Percentiles rank a stretch among this genome's conserved stretches.
phyloP scores from a whole-genome alignment of 2,329 filamentous ascomycete species.

The Ophiosphaerella korrae region DNA sequence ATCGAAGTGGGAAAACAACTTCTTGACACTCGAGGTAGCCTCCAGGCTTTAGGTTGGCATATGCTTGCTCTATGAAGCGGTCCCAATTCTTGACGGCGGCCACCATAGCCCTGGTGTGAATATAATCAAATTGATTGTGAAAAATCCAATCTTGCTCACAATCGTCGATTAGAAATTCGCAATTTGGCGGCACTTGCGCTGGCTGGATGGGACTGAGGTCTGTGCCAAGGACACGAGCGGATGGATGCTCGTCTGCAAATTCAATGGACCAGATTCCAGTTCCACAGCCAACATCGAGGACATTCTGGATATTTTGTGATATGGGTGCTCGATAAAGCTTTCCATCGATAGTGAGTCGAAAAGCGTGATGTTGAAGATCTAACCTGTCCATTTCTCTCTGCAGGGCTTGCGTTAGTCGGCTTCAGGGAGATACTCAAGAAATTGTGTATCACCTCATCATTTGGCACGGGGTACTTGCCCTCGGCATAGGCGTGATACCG shows the following conservation, averaged over 20 bases:
- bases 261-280: conserved; percentile 43
- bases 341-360: conserved; percentile 40
- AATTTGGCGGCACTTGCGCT: conserved; percentile 38
- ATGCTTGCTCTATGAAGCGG: conserved; percentile 52
- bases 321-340: conserved; percentile 37
- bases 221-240: conserved; percentile 38
- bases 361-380: conserved; percentile 42
- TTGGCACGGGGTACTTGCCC: conserved; percentile 38
- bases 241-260: conserved; percentile 40
- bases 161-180: conserved; percentile 44
- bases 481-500: conserved; percentile 41
- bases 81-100: conserved; percentile 61
- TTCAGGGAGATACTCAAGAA: not conserved
- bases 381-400: conserved; percentile 37
- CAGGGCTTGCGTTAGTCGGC: conserved; percentile 3
- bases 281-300: conserved; percentile 41
- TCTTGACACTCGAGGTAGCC: conserved; percentile 60
- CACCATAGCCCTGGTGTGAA: conserved; percentile 60
- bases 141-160: conserved; percentile 61
- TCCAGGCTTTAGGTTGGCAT: conserved; percentile 51
- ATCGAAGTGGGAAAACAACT: conserved; percentile 32
- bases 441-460: conserved; percentile 33
- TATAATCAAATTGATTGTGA: conserved; percentile 60
- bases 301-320: conserved; percentile 30
- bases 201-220: conserved; percentile 45